A percentile compares a stretch with the other conserved stretches of the same genome.
These are phyloP conservation scores for Anisogramma anomala DNA, from an alignment of 2,329 filamentous ascomycete genomes.

Conservation along the genomic window DNA sequence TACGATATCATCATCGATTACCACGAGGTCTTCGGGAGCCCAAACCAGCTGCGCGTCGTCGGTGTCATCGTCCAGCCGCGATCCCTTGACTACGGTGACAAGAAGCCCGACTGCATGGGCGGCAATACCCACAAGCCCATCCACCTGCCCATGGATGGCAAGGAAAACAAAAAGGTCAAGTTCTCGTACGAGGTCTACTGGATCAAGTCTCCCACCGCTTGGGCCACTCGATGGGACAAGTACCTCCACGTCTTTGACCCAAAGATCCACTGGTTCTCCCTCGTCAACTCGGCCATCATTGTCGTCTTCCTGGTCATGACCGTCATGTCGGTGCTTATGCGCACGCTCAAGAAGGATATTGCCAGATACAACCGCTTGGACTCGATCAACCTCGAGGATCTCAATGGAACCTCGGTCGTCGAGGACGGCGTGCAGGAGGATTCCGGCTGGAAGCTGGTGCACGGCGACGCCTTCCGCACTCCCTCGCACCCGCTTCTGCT, in stretches of 20 bases:
- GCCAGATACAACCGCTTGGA: conserved; percentile 92
- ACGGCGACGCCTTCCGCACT: conserved; percentile 91
- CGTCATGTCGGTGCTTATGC: conserved; percentile 81
- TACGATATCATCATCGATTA: conserved; percentile 93
- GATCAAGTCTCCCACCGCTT: conserved; percentile 71
- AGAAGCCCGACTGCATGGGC: conserved; percentile 52
- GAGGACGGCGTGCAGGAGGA: conserved; percentile 96
- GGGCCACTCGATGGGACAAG: conserved; percentile 98
- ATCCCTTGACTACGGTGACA: conserved; percentile 51
- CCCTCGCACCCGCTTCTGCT: conserved; percentile 74
- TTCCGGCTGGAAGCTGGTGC: conserved; percentile 96
- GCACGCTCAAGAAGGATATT: conserved; percentile 88
- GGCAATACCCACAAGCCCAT: conserved; percentile 41
- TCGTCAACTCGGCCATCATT: conserved; percentile 91
- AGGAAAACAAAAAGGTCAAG: conserved; percentile 53
- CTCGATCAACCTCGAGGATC: conserved; percentile 78
- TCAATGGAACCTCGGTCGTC: conserved; percentile 64
- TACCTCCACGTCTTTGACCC: conserved; percentile 95
- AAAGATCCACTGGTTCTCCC: conserved; percentile 98
- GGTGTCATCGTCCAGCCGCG: conserved; percentile 79
- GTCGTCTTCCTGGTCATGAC: conserved; percentile 85
- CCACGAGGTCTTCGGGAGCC: conserved; percentile 59
- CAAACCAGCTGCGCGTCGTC: conserved; percentile 71
- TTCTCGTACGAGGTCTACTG: conserved; percentile 94
- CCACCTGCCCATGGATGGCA: conserved; percentile 46